A percentile compares a stretch with the other conserved stretches of the same genome.
Evolutionary conservation across 1,139 yeast genomes (phyloP).

Genomic region (Taiozyma sp.): DNA sequence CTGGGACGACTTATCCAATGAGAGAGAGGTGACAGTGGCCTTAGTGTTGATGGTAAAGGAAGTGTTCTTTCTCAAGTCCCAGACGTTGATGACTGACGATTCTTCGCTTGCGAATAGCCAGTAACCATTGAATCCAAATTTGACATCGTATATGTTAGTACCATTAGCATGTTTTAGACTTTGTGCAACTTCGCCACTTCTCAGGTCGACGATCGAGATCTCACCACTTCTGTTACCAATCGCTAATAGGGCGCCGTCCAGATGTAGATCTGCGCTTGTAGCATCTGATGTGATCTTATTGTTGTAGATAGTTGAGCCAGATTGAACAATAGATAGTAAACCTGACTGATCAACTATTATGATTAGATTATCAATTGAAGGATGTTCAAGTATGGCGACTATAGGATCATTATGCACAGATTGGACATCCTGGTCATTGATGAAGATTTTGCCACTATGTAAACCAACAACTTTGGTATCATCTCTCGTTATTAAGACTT

Average conservation of each 20-base stretch:
- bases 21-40: slow-evolving; percentile 23
- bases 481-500: slow-evolving; percentile 5
- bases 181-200: slow-evolving; percentile 37
- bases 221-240: slow-evolving; percentile 37
- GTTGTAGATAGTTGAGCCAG: slow-evolving; percentile 4
- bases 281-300: slow-evolving; percentile 11
- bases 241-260: slow-evolving; percentile 62
- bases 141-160: slow-evolving; percentile 33
- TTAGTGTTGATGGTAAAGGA: slow-evolving; percentile 18
- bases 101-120: slow-evolving; percentile 43
- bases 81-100: slow-evolving; percentile 32
- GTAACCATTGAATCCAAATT: slow-evolving; percentile 67
- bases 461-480: slow-evolving; percentile 14
- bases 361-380: slow-evolving; percentile 27
- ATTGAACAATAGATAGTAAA: slow-evolving; percentile 28
- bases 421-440: slow-evolving; percentile 9
- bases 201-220: slow-evolving; percentile 40
- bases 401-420: slow-evolving; percentile 18
- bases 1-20: slow-evolving; percentile 45
- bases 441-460: slow-evolving; percentile 14
- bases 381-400: slow-evolving; percentile 28
- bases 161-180: slow-evolving; percentile 30
- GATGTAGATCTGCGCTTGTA: slow-evolving; percentile 45
- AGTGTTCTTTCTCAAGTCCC: slow-evolving; percentile 50
- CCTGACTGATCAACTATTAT: slow-evolving; percentile 30